Percentiles rank a stretch among this genome's conserved stretches.
Evolutionary conservation across 768 basidiomycete species (phyloP).

Genomic region (Suillus subaureus): DNA sequence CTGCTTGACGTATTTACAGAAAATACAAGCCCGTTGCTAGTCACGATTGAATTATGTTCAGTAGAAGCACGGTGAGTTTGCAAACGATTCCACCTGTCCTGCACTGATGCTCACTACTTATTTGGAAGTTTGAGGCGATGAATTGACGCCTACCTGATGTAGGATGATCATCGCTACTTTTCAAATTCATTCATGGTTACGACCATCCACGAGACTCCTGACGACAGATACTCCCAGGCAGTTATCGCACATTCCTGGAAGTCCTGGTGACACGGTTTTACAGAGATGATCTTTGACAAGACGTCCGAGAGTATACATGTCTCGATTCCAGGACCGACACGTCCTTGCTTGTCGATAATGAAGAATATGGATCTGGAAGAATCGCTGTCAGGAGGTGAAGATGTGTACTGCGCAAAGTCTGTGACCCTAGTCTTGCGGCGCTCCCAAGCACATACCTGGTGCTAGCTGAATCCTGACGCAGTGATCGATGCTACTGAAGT

Average conservation of each 20-base stretch:
- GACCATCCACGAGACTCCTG: conserved; percentile 23
- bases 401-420: not conserved
- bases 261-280: conserved; percentile 13
- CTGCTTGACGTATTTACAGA: conserved; percentile 23
- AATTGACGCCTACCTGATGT: not conserved
- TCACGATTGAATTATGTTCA: not conserved
- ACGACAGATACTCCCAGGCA: conserved; percentile 18
- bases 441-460: not conserved
- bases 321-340: conserved; percentile 29
- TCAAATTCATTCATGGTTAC: conserved; percentile 25
- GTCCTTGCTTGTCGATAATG: conserved; percentile 25
- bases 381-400: not conserved
- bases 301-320: conserved; percentile 28
- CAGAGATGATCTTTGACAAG: conserved; percentile 51
- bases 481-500: no score
- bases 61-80: conserved; percentile 14
- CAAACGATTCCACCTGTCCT: conserved; percentile 29
- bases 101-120: conserved; percentile 43
- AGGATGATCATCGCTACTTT: no score
- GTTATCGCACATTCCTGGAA: conserved; percentile 24
- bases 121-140: conserved; percentile 25
- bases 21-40: conserved; percentile 18
- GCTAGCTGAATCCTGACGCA: no score
- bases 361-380: not conserved
- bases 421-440: not conserved